Base-by-base conservation (phyloP, 2,329 filamentous ascomycete genomes). In the Venturia carpophila region DNA sequence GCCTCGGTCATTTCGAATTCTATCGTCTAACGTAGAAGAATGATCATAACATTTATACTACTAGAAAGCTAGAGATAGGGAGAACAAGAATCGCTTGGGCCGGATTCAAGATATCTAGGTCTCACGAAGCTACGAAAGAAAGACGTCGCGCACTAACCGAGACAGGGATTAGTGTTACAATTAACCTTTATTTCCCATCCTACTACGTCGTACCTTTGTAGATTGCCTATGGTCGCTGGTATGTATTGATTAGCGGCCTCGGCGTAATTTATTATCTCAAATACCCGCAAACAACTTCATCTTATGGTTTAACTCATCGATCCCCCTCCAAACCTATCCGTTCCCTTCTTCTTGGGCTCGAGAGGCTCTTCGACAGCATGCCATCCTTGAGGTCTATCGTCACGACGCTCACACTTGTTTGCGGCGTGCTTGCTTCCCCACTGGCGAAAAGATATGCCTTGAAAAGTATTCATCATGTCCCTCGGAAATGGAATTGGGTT, bases 381-480 rank as follows among this genome's bases (percentile, higher is more conserved):
- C 52, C 52, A 11, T 37, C 30, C 27, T 58, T 58, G 10, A 7
- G 15, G 3, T 7, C 11, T n/a, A 11, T 58, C 19, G 15, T 58
- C 52, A 58, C 52, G 52, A 58, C 52, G 19, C 52, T 58, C 11
- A 58, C 52, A 34, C 30, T 58, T 27, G 30, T 13, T 58, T 37
- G 52, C 30, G 5, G 52, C 27, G 52, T 37, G 19, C 9, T 34
- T 37, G n/a, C 52, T 17, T 58, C 52, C 19, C 52, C 52, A 9
- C 21, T 30, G 30, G 52, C 52, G 5, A 58, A 37, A n/a, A 15
- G 75, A 1, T 84, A 83, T 70, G 73, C 74, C 7, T 75, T 86
- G 68, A 87, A 86, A 73, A 84, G 86, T 67, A 76, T 75, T 21
- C 83, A 86, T 71, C 68, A 73, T 68, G 79, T 82, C 13, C 83